A percentile compares a stretch with the other conserved stretches of the same genome.
These are phyloP conservation scores for Firmiana major DNA, from an alignment of 345 rosid species.

Conservation along the genomic window DNA sequence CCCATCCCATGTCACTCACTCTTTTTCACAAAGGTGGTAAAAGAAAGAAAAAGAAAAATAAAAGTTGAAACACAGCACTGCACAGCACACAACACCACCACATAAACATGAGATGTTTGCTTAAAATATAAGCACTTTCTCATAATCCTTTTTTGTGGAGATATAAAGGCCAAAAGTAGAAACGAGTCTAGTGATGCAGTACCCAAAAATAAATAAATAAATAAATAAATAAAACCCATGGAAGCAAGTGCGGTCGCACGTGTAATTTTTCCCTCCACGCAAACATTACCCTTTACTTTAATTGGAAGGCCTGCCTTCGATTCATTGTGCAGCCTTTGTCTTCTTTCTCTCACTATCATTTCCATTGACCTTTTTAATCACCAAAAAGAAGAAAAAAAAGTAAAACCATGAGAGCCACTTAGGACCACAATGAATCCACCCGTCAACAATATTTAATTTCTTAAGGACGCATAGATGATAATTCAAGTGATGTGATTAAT, in stretches of 20 bases:
- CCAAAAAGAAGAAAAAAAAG: constrained; percentile 10
- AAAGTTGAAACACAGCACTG: not conserved
- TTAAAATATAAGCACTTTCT: not conserved
- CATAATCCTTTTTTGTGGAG: not conserved
- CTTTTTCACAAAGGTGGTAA: not conserved
- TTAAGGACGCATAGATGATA: not conserved
- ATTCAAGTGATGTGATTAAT: not conserved
- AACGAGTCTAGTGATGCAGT: not conserved
- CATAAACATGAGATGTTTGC: not conserved
- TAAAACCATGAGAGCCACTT: constrained; percentile 2
- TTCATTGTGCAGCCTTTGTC: not conserved
- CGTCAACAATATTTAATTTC: not conserved
- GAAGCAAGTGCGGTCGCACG: constrained; percentile 26
- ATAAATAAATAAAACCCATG: not conserved
- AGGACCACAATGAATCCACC: constrained; percentile 16
- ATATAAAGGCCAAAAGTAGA: not conserved
- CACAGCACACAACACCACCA: not conserved
- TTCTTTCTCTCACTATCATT: constrained; percentile 8
- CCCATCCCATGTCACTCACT: not conserved
- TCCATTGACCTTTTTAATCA: not conserved
- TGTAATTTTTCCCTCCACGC: constrained; percentile 35
- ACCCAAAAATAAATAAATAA: no score
- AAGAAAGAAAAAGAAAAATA: not conserved
- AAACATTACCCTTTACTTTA: constrained; percentile 14
- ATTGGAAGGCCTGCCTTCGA: not conserved